A percentile compares a stretch with the other conserved stretches of the same genome.
phyloP scores from a whole-genome alignment of 2,329 filamentous ascomycete genomes.

The Cercospora sp. region DNA sequence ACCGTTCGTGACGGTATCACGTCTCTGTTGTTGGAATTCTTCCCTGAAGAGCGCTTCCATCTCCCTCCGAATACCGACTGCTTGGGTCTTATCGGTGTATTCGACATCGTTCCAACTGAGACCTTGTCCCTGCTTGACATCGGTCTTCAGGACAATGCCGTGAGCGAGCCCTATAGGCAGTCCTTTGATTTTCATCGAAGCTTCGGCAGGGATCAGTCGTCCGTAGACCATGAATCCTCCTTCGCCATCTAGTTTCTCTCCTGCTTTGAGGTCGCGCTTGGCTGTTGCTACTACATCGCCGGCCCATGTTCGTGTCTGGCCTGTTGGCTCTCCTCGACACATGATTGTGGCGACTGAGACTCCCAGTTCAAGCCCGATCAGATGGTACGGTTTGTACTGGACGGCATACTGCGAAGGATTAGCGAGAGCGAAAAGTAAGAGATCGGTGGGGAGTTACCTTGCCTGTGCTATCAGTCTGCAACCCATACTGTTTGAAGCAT shows the following conservation, averaged over 20 bases:
- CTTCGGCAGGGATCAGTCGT: conserved; percentile 45
- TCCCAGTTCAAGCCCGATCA: conserved; percentile 51
- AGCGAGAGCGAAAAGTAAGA: not conserved
- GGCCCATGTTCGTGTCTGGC: conserved; percentile 47
- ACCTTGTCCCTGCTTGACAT: conserved; percentile 46
- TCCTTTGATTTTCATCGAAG: conserved; percentile 45
- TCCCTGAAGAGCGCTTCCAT: conserved; percentile 45
- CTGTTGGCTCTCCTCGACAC: conserved; percentile 49
- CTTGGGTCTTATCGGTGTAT: conserved; percentile 43
- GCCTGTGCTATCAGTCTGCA: conserved; percentile 46
- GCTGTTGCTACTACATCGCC: conserved; percentile 51
- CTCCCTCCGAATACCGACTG: conserved; percentile 45
- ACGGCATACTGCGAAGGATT: conserved; percentile 40
- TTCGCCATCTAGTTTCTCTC: conserved; percentile 49
- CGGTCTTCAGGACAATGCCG: conserved; percentile 44
- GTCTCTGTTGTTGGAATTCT: conserved; percentile 25
- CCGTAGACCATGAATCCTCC: conserved; percentile 51
- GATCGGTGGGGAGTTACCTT: conserved; percentile 17
- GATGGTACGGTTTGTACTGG: conserved; percentile 51
- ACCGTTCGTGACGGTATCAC: conserved; percentile 7
- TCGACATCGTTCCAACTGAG: conserved; percentile 51
- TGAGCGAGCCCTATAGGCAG: conserved; percentile 49
- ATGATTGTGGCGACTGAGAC: conserved; percentile 49
- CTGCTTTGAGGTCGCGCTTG: conserved; percentile 48
- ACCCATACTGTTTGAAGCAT: conserved; percentile 49